A percentile compares a stretch with the other conserved stretches of the same genome.
Evolutionary conservation across 2,329 filamentous ascomycete genomes (phyloP).

Genomic region (Diplodia seriata): DNA sequence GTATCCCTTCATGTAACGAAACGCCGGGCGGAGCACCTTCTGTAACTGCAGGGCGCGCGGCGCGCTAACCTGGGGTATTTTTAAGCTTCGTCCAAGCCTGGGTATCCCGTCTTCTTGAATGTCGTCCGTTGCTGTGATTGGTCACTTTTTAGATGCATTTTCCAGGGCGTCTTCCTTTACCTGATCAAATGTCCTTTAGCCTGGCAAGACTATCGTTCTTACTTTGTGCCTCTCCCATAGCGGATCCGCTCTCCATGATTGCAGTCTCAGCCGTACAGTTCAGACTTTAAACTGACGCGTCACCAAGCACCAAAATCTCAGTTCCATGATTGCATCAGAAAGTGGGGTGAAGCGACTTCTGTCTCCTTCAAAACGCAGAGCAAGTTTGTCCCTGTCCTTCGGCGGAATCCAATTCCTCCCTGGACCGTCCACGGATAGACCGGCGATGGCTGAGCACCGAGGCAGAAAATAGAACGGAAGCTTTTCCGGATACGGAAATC

Average conservation of each 20-base stretch:
- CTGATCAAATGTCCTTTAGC: no score
- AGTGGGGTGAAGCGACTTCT: background rate
- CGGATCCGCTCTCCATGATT: background rate
- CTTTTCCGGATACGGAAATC: constrained; percentile 13
- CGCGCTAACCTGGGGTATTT: constrained; percentile 1
- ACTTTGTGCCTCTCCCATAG: background rate
- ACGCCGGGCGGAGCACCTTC: background rate
- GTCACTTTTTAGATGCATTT: constrained; percentile 11
- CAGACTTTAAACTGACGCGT: background rate
- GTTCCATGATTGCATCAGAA: background rate
- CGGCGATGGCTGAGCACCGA: background rate
- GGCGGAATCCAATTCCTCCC: background rate
- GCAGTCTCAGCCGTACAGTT: background rate
- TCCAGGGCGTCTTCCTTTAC: background rate
- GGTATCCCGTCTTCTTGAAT: constrained; percentile 1
- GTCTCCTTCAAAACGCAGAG: background rate
- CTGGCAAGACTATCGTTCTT: background rate
- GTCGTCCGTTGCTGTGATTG: background rate
- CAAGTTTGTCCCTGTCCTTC: background rate
- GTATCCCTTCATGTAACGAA: constrained; percentile 25
- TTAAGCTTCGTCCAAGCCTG: constrained; percentile 19
- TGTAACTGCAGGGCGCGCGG: constrained; percentile 13
- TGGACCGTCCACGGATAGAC: background rate
- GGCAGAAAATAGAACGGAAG: constrained; percentile 26
- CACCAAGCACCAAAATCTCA: background rate